Evolutionary conservation across 345 rosid genomes (phyloP).

Genomic region (Eucalyptus sp.): DNA sequence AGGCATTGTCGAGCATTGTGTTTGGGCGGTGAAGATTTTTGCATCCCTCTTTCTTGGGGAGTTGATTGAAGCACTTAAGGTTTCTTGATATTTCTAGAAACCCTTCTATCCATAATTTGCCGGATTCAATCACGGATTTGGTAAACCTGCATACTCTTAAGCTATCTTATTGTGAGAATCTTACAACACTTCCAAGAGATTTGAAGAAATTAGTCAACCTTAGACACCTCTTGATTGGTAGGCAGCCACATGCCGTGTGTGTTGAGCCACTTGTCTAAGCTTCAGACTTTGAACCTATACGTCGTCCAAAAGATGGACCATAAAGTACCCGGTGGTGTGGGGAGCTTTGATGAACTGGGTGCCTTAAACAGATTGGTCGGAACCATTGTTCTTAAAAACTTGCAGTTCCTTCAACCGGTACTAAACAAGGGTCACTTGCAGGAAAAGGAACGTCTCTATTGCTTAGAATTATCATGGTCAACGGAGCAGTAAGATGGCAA

Average conservation of each 20-base stretch:
- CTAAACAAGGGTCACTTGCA: background rate
- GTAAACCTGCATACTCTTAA: background rate
- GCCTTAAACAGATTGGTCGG: background rate
- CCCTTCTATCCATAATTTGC: rapidly evolving
- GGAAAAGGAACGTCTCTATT: background rate
- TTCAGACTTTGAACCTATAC: background rate
- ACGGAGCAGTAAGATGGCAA: rapidly evolving
- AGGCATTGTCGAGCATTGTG: background rate
- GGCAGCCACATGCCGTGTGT: background rate
- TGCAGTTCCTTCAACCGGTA: background rate
- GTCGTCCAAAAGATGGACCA: background rate
- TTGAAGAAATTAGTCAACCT: background rate
- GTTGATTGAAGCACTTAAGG: background rate
- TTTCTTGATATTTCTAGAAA: background rate
- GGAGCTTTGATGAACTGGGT: background rate
- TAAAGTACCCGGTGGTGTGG: background rate
- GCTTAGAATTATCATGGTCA: background rate
- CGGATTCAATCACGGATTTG: background rate
- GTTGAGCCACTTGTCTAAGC: background rate
- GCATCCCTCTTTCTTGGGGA: background rate
- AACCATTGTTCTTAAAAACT: background rate
- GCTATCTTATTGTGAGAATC: background rate
- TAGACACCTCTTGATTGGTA: background rate
- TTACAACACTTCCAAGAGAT: background rate
- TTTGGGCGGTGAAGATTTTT: background rate